Base-by-base conservation (phyloP, 345 rosid genomes). In the Murraya paniculata region DNA sequence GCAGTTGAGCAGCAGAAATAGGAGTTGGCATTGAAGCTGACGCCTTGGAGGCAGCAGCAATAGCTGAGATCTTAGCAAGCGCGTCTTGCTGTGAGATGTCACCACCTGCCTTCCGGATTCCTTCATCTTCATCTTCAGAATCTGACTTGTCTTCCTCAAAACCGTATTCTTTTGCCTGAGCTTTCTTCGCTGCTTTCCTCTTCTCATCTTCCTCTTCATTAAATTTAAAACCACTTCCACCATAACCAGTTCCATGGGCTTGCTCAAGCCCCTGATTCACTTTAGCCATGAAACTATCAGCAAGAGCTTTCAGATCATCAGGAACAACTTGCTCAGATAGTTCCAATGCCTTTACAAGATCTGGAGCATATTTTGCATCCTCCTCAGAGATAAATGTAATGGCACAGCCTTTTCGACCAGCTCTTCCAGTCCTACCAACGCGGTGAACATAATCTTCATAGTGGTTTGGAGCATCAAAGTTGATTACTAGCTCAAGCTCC, bases 361-460 rank as follows among this genome's bases (percentile, higher is more conserved):
- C 99, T 50, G 99, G 99, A 6, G 99, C 95, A 89, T 94, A 96
- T 87, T 90, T 91, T 33, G 92, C 94, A 85, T 96, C 99, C 4
- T 94, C 97, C 84, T 96, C 97, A 4, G 97, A 91, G 74, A 94
- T 89, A 83, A 94, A 96, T 74, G 99, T 96, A 77, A 96, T 88
- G 57, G 99, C 98, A 84, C 97, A 94, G 73, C 99, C 99, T 80
- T 92, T 94, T 71, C 93, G 85, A 36, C 99, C 99, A 70, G 99
- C 98, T 80, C 99, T 88, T 68, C 97, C 99, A 35, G 99, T 96
- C 85, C 99, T 89, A 73, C 99, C 99, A 75, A 94, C 99, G 9
- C 97, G 97, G 82, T 96, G 99, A 75, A 96, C 99, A 84, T 92
- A 96, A 84, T 96, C 99, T 84, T 96, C 99, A 73, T 94, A 96